Evolutionary conservation across 2,329 filamentous ascomycete genomes (phyloP), one percentile per base, ranked within the genome.

Genomic region (Eurotiales sp.): DNA sequence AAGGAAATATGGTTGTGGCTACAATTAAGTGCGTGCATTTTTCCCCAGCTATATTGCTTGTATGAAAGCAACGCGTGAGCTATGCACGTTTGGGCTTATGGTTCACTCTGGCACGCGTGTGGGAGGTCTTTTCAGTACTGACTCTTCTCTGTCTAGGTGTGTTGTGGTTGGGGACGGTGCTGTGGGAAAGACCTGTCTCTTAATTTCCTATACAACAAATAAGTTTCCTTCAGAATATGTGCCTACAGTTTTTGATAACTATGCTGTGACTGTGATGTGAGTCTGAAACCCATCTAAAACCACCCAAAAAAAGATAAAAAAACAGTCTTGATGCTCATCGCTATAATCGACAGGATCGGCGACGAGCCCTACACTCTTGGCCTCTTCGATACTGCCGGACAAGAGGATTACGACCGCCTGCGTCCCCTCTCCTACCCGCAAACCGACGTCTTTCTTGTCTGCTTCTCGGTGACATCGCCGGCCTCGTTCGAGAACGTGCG

Each of bases 161-260:
- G 93, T 99, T 67, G 93, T 99, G 63, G 93, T 99, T 66, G 93
- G 93, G 72, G 93, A 99, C 75, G 93, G 93, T 91, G 93, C 93
- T 60, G 93, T 99, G 63, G 93, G 93, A 73, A 99, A 99, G 82
- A 99, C 93, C 61, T 99, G 93, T 77, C 84, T 99, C 59, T 84
- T 99, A 69, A 99, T 99, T 77, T 95, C 90, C 72, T 99, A 99
- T 77, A 99, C 93, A 59, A 99, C 93, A 59, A 99, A 99, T 82
- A 97, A 97, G 68, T 99, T 99, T 73, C 93, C 93, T 30, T 96
- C 91, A 65, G 93, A 99, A 91, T 99, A 99, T 73, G 93, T 99
- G 53, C 93, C 93, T 47, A 99, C 93, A 25, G 93, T 99, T 58
- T 99, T 99, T 74, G 93, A 99, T 75, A 99, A 99, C 77, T 99